A percentile compares a stretch with the other conserved stretches of the same genome.
Conservation (phyloP, 257 asterid species). For the Solanum microdontum region DNA sequence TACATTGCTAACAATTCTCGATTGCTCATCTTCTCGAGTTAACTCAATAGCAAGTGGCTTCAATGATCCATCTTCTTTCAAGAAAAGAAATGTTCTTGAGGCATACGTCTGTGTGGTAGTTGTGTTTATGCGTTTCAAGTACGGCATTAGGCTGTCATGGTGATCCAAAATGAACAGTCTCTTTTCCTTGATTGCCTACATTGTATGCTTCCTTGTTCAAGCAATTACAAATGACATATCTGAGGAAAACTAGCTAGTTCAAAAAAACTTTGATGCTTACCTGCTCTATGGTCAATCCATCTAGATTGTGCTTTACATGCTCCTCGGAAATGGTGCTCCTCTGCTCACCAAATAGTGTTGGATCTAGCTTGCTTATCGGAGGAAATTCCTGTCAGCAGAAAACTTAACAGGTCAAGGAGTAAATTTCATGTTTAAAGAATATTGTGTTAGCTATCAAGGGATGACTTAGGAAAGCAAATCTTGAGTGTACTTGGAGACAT, state of each 20-base stretch:
- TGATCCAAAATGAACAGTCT: slow-evolving; percentile 13
- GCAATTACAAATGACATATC: background rate
- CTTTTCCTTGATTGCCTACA: slow-evolving; percentile 28
- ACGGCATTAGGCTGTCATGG: slow-evolving; percentile 10
- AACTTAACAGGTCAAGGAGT: background rate
- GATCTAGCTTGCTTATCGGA: slow-evolving; percentile 37
- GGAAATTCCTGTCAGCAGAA: slow-evolving; percentile 37
- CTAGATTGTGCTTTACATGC: slow-evolving; percentile 23
- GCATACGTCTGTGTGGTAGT: slow-evolving; percentile 14
- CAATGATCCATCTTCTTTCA: slow-evolving; percentile 1
- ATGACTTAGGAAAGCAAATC: background rate
- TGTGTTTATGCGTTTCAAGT: slow-evolving; percentile 10
- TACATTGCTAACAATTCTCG: slow-evolving; percentile 5
- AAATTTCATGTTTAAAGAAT: background rate
- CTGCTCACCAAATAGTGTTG: slow-evolving; percentile 31
- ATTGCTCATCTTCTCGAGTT: background rate
- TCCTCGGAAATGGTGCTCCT: slow-evolving; percentile 23
- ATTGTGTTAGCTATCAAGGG: background rate
- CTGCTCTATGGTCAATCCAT: slow-evolving; percentile 33
- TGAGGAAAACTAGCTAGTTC: background rate
- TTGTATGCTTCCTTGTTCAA: background rate
- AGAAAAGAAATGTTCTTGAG: slow-evolving; percentile 10
- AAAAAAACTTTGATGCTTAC: background rate
- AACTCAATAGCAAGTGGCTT: slow-evolving; percentile 12
- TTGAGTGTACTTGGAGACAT: slow-evolving; percentile 31